Evolutionary conservation across 176 grass and related monocot species (phyloP).

Genomic region (Urochloa ruziziensis): DNA sequence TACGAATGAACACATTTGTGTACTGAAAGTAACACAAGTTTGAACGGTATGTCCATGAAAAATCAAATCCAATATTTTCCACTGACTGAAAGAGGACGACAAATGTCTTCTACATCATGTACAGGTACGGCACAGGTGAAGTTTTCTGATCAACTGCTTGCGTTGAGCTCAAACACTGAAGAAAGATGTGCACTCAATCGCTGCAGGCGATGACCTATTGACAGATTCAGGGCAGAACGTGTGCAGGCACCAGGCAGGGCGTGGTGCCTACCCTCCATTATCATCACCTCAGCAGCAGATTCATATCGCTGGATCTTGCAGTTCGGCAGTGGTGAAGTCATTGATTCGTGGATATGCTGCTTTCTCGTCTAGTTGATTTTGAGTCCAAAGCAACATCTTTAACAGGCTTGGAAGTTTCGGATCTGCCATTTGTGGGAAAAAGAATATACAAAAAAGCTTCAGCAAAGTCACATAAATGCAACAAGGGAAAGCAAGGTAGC

Average conservation of each 20-base stretch:
- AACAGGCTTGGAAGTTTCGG: slow-evolving; percentile 91
- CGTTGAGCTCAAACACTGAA: slow-evolving; percentile 21
- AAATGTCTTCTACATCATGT: slow-evolving; percentile 43
- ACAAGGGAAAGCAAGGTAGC: not conserved
- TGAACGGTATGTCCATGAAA: not conserved
- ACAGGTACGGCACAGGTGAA: slow-evolving; percentile 21
- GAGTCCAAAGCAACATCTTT: slow-evolving; percentile 91
- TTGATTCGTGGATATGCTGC: slow-evolving; percentile 76
- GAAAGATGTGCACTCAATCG: not conserved
- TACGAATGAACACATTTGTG: not conserved
- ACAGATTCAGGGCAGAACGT: not conserved
- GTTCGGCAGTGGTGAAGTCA: slow-evolving; percentile 52
- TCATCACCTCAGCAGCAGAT: not conserved
- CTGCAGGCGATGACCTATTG: not conserved
- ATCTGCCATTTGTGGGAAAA: slow-evolving; percentile 45
- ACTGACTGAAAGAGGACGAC: slow-evolving; percentile 11
- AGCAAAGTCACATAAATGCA: slow-evolving; percentile 1
- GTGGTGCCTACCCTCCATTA: not conserved
- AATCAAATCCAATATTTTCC: slow-evolving; percentile 33
- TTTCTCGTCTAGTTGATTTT: slow-evolving; percentile 89
- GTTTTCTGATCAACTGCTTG: slow-evolving; percentile 6
- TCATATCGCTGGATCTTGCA: slow-evolving; percentile 77
- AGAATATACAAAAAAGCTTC: not conserved
- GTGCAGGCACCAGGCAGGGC: not conserved
- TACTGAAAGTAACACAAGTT: not conserved